Evolutionary conservation across 148 eudicot species (phyloP).

Genomic region (Dianthus caryophyllus): DNA sequence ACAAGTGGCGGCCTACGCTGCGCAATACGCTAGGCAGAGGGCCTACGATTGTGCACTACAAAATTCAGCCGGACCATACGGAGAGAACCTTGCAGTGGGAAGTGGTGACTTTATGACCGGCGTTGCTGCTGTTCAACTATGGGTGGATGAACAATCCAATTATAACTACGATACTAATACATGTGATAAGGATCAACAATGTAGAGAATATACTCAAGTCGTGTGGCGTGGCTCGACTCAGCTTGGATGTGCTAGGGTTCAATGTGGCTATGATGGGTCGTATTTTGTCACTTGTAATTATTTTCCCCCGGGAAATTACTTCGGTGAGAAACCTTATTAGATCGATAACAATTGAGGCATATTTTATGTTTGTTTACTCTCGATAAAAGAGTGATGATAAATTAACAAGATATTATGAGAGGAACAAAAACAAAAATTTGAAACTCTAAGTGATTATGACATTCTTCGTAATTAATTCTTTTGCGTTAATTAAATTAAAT

Average conservation of each 20-base stretch:
- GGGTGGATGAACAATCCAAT: constrained; percentile 29
- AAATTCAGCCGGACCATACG: constrained; percentile 29
- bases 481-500: too few relatives aligned
- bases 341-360: neutral
- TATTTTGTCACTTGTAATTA: constrained; percentile 40
- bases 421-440: too few relatives aligned
- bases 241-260: constrained; percentile 43
- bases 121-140: constrained; percentile 25
- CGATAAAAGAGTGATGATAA: too few relatives aligned
- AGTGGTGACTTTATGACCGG: constrained; percentile 19
- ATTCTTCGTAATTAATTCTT: neutral
- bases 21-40: constrained; percentile 25
- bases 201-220: constrained; percentile 43
- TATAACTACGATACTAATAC: constrained; percentile 31
- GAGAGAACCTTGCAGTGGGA: constrained; percentile 33
- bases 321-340: constrained; percentile 33
- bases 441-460: too few relatives aligned
- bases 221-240: constrained; percentile 37
- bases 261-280: constrained; percentile 27
- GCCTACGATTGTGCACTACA: constrained; percentile 18
- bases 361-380: neutral
- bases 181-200: constrained; percentile 22
- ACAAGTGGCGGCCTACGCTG: constrained; percentile 25
- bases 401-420: too few relatives aligned
- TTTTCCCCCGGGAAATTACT: constrained; percentile 32